These are phyloP conservation scores for Adenanthera pavonina DNA, from an alignment of 306 rosid species.

Conservation along the genomic window DNA sequence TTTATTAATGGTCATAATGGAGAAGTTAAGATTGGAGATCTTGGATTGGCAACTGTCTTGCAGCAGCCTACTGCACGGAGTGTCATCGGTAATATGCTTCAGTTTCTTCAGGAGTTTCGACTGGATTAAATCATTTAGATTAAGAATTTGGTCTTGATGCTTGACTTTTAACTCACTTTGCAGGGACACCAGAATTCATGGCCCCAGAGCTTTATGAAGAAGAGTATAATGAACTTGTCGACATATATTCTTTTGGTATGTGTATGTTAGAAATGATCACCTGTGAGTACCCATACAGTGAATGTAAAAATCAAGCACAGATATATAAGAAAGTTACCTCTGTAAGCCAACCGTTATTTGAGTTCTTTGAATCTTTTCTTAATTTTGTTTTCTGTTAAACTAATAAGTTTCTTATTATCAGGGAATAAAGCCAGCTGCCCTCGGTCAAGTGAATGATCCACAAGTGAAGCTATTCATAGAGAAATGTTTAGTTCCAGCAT, in stretches of 20 bases:
- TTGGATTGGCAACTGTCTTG: conserved; percentile 87
- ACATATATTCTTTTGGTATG: conserved; percentile 95
- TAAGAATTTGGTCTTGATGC: neutral
- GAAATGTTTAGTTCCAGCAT: conserved; percentile 83
- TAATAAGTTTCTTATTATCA: conserved; percentile 37
- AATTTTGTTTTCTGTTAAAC: neutral
- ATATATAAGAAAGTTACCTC: conserved; percentile 88
- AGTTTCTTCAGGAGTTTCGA: neutral
- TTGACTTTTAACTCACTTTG: conserved; percentile 3
- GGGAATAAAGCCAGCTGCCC: conserved; percentile 92
- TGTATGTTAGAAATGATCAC: conserved; percentile 90
- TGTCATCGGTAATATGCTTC: conserved; percentile 67
- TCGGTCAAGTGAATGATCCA: conserved; percentile 68
- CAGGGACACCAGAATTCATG: conserved; percentile 97
- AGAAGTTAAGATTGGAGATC: conserved; percentile 92
- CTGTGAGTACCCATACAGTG: conserved; percentile 88
- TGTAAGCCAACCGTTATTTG: conserved; percentile 57
- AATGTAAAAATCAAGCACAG: conserved; percentile 90
- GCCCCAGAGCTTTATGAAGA: conserved; percentile 98
- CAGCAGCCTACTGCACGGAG: conserved; percentile 89
- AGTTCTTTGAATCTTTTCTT: conserved; percentile 20
- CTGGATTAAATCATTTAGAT: conserved; percentile 11
- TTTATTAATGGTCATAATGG: conserved; percentile 89
- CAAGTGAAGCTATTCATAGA: conserved; percentile 81
- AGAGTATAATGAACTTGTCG: conserved; percentile 90